phyloP scores from a whole-genome alignment of 306 rosid species.

The Dryas alaskensis region DNA sequence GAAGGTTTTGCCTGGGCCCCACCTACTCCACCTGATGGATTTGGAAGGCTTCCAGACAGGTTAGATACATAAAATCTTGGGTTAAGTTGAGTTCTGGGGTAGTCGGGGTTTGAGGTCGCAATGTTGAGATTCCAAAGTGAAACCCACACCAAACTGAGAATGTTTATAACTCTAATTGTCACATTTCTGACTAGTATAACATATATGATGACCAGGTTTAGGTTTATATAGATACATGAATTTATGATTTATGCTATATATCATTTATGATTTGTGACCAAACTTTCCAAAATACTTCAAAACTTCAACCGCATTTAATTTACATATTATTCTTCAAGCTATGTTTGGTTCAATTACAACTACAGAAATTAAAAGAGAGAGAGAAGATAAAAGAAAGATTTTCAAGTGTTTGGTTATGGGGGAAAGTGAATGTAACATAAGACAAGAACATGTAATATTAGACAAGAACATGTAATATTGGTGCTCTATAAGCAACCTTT shows the following conservation, averaged over 20 bases:
- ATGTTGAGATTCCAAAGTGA: not conserved
- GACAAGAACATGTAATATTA: not conserved
- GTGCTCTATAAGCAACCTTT: not conserved
- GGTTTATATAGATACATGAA: not conserved
- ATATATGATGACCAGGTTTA: not conserved
- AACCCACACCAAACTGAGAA: not conserved
- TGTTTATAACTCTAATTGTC: not conserved
- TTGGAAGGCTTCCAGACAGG: not conserved
- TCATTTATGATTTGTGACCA: not conserved
- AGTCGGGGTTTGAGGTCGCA: not conserved
- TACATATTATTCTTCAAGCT: too few species aligned
- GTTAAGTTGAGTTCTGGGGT: not conserved
- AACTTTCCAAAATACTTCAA: not conserved
- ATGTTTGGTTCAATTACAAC: not conserved
- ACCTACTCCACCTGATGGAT: not conserved
- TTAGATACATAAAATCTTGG: not conserved
- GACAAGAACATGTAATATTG: not conserved
- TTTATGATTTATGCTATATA: not conserved
- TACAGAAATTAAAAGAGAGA: not conserved
- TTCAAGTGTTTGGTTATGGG: not conserved
- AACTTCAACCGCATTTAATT: not conserved
- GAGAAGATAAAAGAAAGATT: not conserved
- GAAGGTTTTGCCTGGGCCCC: not conserved
- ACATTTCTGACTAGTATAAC: not conserved
- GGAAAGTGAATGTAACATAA: not conserved